Base-by-base conservation (phyloP, 352 stramenopile species). In the Phytophthora uliginosa region DNA sequence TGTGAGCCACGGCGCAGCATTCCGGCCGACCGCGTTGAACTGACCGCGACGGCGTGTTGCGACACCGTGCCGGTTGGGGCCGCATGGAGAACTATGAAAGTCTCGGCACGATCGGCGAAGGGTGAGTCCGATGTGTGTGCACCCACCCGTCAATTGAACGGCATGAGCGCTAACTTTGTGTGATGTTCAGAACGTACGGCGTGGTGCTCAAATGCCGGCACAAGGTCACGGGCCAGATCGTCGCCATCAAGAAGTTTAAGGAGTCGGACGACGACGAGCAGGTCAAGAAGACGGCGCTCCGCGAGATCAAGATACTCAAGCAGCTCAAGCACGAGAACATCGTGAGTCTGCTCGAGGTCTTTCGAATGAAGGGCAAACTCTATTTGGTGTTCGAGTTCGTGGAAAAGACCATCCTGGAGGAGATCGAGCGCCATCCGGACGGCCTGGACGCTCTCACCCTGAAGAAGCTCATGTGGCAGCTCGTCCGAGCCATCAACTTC, bases 201-300 rank as follows among this genome's bases (percentile, higher is more conserved):
- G 90, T 95, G 12, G 90, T 96, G 54, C 86, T 96, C 76, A 96
- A 96, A 69, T 96, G 90, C 52, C 81, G 90, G 1, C 84, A 97
- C 76, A 94, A 93, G 50, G 65, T 81, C 18, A 95, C 88, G 9
- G 90, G 88, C 13, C 84, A 95, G 71, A 93, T 95, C 70, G 89
- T 97, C 17, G 93, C 93, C 31, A 97, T 98, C 69, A 98, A 98
- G 72, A 95, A 96, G 69, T 97, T 98, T 63, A 98, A 98, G 63
- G 88, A 95, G 67, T 91, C 88, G 50, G 90, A 94, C 56, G 89
- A 97, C 76, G 91, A 97, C 59, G 91, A 98, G 63, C 89, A 97
- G 61, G 90, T 96, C 31, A 94, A 94, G 69, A 96, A 96, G 78
- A 96, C 88, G 8, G 88, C 90, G 51, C 69, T 95, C 38, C 85